Conservation (phyloP, 306 rosid species). For the Sophora flavescens region DNA sequence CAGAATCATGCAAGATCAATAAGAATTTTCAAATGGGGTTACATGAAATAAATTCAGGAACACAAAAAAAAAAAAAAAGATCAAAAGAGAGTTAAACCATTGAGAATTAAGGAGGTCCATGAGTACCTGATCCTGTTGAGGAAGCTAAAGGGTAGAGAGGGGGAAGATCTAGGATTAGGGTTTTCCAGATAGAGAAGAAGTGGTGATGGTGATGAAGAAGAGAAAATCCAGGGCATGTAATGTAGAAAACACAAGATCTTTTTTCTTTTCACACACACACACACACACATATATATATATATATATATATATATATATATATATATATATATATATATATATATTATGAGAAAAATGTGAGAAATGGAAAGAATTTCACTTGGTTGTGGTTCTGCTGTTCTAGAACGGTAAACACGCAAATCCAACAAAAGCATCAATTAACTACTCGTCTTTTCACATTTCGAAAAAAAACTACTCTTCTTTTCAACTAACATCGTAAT, state of each 20-base stretch:
- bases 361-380: conserved; percentile 45
- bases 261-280: conserved; percentile 36
- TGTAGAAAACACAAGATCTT: conserved; percentile 48
- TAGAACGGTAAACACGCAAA: conserved; percentile 52
- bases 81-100: conserved; percentile 18
- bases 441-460: conserved; percentile 33
- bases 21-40: conserved; percentile 36
- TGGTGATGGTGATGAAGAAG: conserved; percentile 41
- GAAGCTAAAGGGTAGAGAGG: conserved; percentile 35
- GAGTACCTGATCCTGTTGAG: conserved; percentile 68
- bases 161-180: conserved; percentile 73
- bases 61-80: background rate
- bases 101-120: conserved; percentile 37
- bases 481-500: conserved; percentile 34
- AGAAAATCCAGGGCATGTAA: conserved; percentile 55
- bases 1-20: conserved; percentile 52
- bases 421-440: conserved; percentile 45
- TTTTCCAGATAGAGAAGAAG: conserved; percentile 58
- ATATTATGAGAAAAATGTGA: conserved; percentile 13
- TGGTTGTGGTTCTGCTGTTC: conserved; percentile 47
- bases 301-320: no score
- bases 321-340: no score
- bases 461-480: conserved; percentile 40
- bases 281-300: no score
- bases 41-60: conserved; percentile 38